A percentile compares a stretch with the other conserved stretches of the same genome.
Evolutionary conservation across 306 rosid genomes (phyloP).

Genomic region (Ormosia semicastrata): DNA sequence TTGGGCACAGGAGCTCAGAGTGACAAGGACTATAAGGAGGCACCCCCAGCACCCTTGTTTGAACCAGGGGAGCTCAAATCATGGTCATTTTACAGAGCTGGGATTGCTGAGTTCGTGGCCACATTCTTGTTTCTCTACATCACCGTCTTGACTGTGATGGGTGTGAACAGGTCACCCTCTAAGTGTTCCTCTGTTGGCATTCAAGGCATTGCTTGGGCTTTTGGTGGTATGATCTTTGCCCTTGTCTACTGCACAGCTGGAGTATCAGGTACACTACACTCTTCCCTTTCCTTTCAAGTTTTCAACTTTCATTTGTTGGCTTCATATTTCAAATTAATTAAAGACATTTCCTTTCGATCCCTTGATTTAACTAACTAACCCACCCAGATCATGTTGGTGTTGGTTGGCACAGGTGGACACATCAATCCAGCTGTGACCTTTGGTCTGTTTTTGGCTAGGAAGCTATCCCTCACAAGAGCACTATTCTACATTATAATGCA

Average conservation of each 20-base stretch:
- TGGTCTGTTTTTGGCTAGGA: constrained; percentile 84
- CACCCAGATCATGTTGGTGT: constrained; percentile 17
- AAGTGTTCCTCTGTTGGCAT: constrained; percentile 76
- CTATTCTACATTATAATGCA: constrained; percentile 83
- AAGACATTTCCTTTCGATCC: neutral
- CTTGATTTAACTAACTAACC: neutral
- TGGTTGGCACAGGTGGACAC: constrained; percentile 68
- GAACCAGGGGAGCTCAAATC: constrained; percentile 86
- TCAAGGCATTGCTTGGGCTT: constrained; percentile 98
- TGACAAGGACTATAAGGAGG: constrained; percentile 80
- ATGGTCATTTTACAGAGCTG: constrained; percentile 94
- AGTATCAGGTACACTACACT: constrained; percentile 54
- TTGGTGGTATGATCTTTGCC: constrained; percentile 97
- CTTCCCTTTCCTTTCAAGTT: neutral
- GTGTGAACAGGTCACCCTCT: constrained; percentile 42
- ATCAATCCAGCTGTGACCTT: constrained; percentile 93
- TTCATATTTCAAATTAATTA: neutral
- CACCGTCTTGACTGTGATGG: constrained; percentile 82
- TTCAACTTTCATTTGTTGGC: neutral
- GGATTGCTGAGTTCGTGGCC: constrained; percentile 85
- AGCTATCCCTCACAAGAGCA: constrained; percentile 76
- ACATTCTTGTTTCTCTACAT: constrained; percentile 92
- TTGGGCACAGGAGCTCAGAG: constrained; percentile 71
- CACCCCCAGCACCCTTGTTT: constrained; percentile 84
- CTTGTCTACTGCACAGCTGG: constrained; percentile 97